These are phyloP conservation scores for Epichloe brachyelytri DNA, from an alignment of 2,329 filamentous ascomycete genomes.

Conservation along the genomic window DNA sequence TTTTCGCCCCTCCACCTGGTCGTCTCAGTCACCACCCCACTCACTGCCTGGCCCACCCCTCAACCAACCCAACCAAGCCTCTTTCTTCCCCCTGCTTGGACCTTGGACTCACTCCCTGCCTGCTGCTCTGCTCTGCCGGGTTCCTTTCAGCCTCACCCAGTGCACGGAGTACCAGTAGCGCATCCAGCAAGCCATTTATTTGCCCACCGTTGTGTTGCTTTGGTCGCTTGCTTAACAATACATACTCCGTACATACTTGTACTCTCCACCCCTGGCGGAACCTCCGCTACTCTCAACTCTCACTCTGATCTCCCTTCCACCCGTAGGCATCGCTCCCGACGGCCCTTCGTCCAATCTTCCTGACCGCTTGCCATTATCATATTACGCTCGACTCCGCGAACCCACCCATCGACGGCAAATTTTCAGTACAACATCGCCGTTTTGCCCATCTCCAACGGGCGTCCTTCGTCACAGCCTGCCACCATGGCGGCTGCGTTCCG, in stretches of 20 bases:
- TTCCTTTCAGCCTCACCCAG: conserved; percentile 8
- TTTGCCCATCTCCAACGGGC: not conserved
- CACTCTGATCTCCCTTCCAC: conserved; percentile 5
- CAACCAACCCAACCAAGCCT: not conserved
- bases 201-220: conserved; percentile 1
- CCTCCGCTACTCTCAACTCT: conserved; percentile 7
- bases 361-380: not conserved
- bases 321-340: conserved; percentile 4
- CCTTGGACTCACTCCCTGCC: not conserved
- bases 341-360: conserved; percentile 9
- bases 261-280: conserved; percentile 6
- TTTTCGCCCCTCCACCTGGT: conserved; percentile 4
- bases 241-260: not conserved
- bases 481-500: conserved; percentile 36
- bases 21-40: conserved; percentile 7
- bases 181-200: not conserved
- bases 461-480: not conserved
- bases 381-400: not conserved
- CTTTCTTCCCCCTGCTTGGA: not conserved
- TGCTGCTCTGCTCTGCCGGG: conserved; percentile 5
- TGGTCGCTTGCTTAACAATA: conserved; percentile 5
- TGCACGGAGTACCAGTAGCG: not conserved
- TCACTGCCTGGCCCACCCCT: not conserved
- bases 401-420: not conserved
- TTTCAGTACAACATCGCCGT: not conserved